Conservation (phyloP, 371 early-diverging fungal genomes). For the Apophysomyces elegans region DNA sequence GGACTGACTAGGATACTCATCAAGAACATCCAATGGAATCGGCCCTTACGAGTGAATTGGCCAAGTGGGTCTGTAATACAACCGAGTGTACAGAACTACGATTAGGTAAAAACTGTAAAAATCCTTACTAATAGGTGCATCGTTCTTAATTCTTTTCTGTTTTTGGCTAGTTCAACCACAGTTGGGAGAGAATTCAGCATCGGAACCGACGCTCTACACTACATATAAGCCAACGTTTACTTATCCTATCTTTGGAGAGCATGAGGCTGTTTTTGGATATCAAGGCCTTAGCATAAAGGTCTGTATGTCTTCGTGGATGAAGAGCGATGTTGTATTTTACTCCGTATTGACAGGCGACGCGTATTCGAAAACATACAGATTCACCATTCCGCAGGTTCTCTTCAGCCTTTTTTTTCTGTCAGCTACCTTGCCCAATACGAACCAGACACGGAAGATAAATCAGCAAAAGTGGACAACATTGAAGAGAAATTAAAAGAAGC, state of each 20-base stretch:
- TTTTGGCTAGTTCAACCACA: constrained; percentile 16
- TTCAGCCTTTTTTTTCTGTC: constrained; percentile 1
- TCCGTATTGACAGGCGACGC: background rate
- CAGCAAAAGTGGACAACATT: constrained; percentile 49
- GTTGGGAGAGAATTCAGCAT: constrained; percentile 4
- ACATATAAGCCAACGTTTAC: constrained; percentile 79
- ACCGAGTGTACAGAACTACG: constrained; percentile 27
- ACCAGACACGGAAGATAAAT: background rate
- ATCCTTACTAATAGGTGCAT: background rate
- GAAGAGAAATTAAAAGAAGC: constrained; percentile 41
- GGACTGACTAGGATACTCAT: background rate
- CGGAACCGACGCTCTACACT: constrained; percentile 17
- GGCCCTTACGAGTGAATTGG: constrained; percentile 17
- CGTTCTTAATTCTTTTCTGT: background rate
- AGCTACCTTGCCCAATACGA: constrained; percentile 6
- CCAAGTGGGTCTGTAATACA: constrained; percentile 40
- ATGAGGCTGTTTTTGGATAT: constrained; percentile 88
- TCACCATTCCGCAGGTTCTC: constrained; percentile 3
- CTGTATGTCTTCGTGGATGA: constrained; percentile 11
- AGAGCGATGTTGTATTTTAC: background rate
- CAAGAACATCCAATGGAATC: constrained; percentile 5
- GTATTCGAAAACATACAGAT: background rate
- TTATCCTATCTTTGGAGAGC: constrained; percentile 90
- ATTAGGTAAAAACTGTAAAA: constrained; percentile 15
- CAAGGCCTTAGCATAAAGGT: constrained; percentile 77